Percentiles rank a stretch among this genome's conserved stretches.
phyloP scores from a whole-genome alignment of 164 flowering plant species.

The Umbilicus rupestris region DNA sequence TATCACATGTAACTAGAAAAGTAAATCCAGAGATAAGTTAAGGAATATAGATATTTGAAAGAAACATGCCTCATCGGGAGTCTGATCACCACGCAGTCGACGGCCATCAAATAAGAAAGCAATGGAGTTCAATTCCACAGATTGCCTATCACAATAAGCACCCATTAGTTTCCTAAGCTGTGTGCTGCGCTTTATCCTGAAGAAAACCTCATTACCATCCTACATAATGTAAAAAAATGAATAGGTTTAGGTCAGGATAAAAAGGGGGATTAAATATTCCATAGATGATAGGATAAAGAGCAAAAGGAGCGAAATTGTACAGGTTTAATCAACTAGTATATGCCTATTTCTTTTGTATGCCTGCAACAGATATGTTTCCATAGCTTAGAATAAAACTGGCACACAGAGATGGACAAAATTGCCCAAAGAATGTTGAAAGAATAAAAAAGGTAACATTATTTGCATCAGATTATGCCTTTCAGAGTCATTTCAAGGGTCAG shows the following conservation, averaged over 20 bases:
- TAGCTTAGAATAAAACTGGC: too few relatives aligned
- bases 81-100: slow-evolving; percentile 31
- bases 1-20: neutral
- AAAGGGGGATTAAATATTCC: too few relatives aligned
- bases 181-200: slow-evolving; percentile 26
- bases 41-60: neutral
- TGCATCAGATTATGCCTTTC: too few relatives aligned
- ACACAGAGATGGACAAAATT: too few relatives aligned
- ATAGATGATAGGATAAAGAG: neutral
- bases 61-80: slow-evolving; percentile 29
- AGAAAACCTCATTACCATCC: slow-evolving; percentile 34
- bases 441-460: too few relatives aligned
- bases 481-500: too few relatives aligned
- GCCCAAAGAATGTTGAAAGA: too few relatives aligned
- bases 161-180: slow-evolving; percentile 25
- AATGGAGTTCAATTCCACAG: slow-evolving; percentile 30
- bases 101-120: slow-evolving; percentile 35
- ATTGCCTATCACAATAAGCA: slow-evolving; percentile 29
- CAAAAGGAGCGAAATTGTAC: neutral
- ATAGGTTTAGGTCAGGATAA: neutral
- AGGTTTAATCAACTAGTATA: neutral
- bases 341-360: too few relatives aligned
- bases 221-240: neutral
- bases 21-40: too few relatives aligned
- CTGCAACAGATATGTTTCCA: too few relatives aligned